phyloP scores from a whole-genome alignment of 306 rosid species.

The Vigna reflexopilosa region DNA sequence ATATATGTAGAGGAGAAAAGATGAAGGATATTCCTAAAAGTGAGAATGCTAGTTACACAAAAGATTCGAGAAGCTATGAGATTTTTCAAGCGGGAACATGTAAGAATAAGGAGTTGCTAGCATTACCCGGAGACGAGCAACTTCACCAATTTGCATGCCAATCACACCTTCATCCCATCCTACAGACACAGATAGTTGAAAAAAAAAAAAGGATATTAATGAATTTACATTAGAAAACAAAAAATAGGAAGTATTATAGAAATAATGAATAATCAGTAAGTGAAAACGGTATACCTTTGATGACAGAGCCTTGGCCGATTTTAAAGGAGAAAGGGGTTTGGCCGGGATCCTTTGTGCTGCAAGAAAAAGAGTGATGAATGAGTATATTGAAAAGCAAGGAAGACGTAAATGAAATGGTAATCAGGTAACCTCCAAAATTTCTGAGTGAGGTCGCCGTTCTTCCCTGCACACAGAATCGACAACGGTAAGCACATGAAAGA shows the following conservation, averaged over 20 bases:
- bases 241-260: background rate
- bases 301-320: conserved; percentile 87
- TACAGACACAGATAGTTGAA: conserved; percentile 18
- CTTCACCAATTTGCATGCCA: conserved; percentile 92
- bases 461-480: conserved; percentile 56
- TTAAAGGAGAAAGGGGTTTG: conserved; percentile 81
- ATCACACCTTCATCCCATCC: conserved; percentile 99
- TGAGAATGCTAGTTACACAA: background rate
- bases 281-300: conserved; percentile 58
- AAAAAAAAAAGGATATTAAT: background rate
- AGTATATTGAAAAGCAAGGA: background rate
- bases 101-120: background rate
- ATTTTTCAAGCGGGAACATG: background rate
- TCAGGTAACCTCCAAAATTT: conserved; percentile 84
- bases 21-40: background rate
- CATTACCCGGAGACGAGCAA: conserved; percentile 92
- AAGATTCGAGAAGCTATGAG: background rate
- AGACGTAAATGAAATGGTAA: background rate
- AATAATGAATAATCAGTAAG: background rate
- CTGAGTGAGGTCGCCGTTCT: conserved; percentile 78
- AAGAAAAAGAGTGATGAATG: background rate
- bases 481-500: background rate
- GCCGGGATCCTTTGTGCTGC: conserved; percentile 93
- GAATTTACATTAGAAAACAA: background rate
- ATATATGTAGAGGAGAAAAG: background rate